Percentiles rank a stretch among this genome's conserved stretches.
phyloP scores from a whole-genome alignment of 192 early-diverging fungal species.

The Obelidium mucronatum region DNA sequence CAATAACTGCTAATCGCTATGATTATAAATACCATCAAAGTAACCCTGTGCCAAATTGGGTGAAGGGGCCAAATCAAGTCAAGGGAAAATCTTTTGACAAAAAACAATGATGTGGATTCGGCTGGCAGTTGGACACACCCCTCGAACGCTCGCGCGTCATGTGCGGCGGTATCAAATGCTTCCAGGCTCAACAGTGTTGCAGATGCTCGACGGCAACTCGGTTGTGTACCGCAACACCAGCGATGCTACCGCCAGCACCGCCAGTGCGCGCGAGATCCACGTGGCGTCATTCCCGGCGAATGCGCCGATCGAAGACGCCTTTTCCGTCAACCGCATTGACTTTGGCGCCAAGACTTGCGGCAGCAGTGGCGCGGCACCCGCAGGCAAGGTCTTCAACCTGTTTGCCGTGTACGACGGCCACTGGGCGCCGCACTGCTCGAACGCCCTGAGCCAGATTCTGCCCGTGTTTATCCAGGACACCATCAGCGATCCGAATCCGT shows the following conservation, averaged over 20 bases:
- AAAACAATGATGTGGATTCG: no score
- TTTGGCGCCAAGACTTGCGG: neutral
- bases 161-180: conserved; percentile 11
- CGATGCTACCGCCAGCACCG: neutral
- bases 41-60: no score
- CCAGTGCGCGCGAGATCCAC: neutral
- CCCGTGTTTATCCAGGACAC: conserved; percentile 28
- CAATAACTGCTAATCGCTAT: no score
- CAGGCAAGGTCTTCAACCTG: neutral
- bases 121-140: no score
- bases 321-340: conserved; percentile 9
- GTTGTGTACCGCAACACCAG: conserved; percentile 12
- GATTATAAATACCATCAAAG: no score
- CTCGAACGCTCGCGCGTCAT: no score
- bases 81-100: no score
- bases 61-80: no score
- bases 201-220: conserved; percentile 15
- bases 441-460: conserved; percentile 8
- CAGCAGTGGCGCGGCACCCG: neutral
- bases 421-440: conserved; percentile 21
- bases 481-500: neutral
- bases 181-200: neutral
- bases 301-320: conserved; percentile 15
- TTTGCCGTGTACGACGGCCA: conserved; percentile 17
- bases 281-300: conserved; percentile 23